Evolutionary conservation across 306 rosid species (phyloP).

Genomic region (Pyrus pyrifolia): DNA sequence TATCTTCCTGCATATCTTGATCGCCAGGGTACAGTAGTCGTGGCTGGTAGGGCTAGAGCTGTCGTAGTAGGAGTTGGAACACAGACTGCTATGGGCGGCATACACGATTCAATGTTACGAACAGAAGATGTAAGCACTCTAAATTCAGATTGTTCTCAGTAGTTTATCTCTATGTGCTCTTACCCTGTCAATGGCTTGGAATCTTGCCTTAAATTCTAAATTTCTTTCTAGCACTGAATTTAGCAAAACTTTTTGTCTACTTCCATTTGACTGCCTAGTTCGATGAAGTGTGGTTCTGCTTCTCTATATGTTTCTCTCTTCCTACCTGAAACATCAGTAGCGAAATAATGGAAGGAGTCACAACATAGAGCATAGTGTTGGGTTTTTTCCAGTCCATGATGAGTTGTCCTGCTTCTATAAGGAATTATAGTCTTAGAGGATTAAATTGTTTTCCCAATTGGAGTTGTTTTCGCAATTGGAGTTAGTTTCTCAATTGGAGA

Average conservation of each 20-base stretch:
- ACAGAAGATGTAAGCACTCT: conserved; percentile 81
- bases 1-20: conserved; percentile 19
- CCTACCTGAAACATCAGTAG: background rate
- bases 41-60: conserved; percentile 98
- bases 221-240: background rate
- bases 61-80: conserved; percentile 87
- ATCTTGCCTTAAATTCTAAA: background rate
- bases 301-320: background rate
- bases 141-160: conserved; percentile 1
- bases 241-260: background rate
- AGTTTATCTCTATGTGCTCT: background rate
- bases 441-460: too few species aligned
- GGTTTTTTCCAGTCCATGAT: too few species aligned
- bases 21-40: conserved; percentile 87
- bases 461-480: too few species aligned
- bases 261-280: background rate
- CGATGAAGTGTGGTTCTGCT: background rate
- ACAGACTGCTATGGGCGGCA: conserved; percentile 94
- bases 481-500: too few species aligned
- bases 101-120: conserved; percentile 83
- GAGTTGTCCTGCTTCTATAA: too few species aligned
- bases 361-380: background rate
- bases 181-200: background rate
- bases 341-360: background rate
- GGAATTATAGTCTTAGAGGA: too few species aligned